Evolutionary conservation across 2,329 filamentous ascomycete species (phyloP).

Genomic region (Dactylellina haptotyla): DNA sequence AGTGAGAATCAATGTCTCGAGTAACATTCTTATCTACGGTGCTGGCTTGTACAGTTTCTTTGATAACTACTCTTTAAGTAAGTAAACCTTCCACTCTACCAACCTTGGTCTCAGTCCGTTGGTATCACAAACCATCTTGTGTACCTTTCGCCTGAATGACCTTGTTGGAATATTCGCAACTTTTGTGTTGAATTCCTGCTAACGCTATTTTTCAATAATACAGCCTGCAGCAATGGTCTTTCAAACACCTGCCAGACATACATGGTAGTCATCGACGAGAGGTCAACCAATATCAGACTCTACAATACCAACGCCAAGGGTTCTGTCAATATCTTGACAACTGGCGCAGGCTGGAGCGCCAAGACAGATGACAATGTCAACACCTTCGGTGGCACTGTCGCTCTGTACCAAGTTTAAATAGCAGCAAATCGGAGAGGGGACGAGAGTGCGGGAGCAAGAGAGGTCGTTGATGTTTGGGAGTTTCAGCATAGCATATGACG

Average conservation of each 20-base stretch:
- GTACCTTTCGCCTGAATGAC: too few relatives aligned
- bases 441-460: neutral
- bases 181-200: constrained; percentile 13
- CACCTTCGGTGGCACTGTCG: constrained; percentile 18
- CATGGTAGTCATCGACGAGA: constrained; percentile 42
- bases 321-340: constrained; percentile 24
- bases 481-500: too few relatives aligned
- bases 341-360: constrained; percentile 24
- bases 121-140: too few relatives aligned
- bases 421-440: neutral
- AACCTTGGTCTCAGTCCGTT: too few relatives aligned
- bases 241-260: constrained; percentile 47
- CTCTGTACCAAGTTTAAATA: constrained; percentile 18
- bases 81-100: too few relatives aligned
- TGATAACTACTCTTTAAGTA: constrained; percentile 55
- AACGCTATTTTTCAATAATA: constrained; percentile 2
- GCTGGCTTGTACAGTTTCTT: constrained; percentile 61
- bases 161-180: neutral
- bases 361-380: constrained; percentile 23
- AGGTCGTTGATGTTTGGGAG: neutral
- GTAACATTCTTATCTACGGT: constrained; percentile 59
- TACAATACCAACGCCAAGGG: constrained; percentile 40
- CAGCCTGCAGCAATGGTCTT: constrained; percentile 50
- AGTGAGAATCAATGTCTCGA: constrained; percentile 55
- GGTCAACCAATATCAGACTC: constrained; percentile 30